Percentiles rank a stretch among this genome's conserved stretches.
Evolutionary conservation across 2,329 filamentous ascomycete genomes (phyloP).

Genomic region (Pseudopithomyces maydicus): DNA sequence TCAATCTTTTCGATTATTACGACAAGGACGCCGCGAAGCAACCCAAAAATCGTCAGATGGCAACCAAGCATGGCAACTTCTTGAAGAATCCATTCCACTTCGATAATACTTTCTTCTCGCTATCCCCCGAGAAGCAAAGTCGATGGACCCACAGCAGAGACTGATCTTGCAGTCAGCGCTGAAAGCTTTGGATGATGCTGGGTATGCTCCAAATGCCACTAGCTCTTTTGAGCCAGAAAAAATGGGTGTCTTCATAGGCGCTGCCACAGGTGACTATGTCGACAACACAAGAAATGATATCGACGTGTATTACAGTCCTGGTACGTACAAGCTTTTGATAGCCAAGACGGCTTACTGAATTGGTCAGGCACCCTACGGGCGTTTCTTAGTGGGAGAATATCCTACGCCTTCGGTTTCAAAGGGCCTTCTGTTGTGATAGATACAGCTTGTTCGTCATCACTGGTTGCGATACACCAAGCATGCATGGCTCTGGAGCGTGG

Average conservation of each 20-base stretch:
- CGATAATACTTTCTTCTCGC: constrained; percentile 11
- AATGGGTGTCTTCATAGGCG: constrained; percentile 34
- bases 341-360: constrained; percentile 8
- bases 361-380: constrained; percentile 19
- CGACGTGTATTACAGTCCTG: constrained; percentile 24
- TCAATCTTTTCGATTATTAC: neutral
- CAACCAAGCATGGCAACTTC: constrained; percentile 8
- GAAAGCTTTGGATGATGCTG: constrained; percentile 20
- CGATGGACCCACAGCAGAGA: constrained; percentile 15
- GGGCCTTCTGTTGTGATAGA: constrained; percentile 35
- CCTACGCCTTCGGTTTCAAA: constrained; percentile 31
- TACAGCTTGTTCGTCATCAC: constrained; percentile 41
- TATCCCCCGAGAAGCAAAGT: constrained; percentile 11
- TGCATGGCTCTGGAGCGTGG: constrained; percentile 31
- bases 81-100: constrained; percentile 9
- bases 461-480: constrained; percentile 28
- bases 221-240: constrained; percentile 9
- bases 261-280: constrained; percentile 34
- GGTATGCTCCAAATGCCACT: constrained; percentile 23
- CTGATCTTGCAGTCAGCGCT: constrained; percentile 9
- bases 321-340: constrained; percentile 33
- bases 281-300: constrained; percentile 20
- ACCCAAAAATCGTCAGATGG: neutral
- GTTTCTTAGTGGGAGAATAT: constrained; percentile 27
- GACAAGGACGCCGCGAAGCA: neutral